Conservation (phyloP, 2,329 filamentous ascomycete genomes). For the Claviceps sp. region DNA sequence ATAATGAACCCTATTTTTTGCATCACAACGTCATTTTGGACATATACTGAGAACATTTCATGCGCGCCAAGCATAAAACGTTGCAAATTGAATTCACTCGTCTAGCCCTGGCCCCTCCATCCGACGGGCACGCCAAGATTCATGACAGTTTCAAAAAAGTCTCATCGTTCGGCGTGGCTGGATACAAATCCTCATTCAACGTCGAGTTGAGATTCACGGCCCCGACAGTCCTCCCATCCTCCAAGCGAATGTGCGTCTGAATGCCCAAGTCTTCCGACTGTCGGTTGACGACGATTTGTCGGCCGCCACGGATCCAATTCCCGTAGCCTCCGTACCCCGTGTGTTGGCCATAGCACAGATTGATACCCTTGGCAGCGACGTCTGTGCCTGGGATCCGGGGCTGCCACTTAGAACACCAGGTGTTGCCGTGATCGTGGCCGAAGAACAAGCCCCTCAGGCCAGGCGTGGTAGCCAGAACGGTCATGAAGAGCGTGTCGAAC, state of each 20-base stretch:
- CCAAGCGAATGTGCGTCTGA: slow-evolving; percentile 48
- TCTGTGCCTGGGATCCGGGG: slow-evolving; percentile 19
- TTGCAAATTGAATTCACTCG: too few species aligned
- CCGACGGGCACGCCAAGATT: neutral
- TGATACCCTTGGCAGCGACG: slow-evolving; percentile 26
- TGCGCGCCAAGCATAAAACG: too few species aligned
- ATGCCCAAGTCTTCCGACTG: slow-evolving; percentile 26
- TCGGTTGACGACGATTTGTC: slow-evolving; percentile 38
- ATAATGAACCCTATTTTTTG: too few species aligned
- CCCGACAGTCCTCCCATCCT: slow-evolving; percentile 32
- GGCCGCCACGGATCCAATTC: slow-evolving; percentile 45
- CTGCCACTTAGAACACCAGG: slow-evolving; percentile 42
- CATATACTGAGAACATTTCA: too few species aligned
- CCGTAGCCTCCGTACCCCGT: slow-evolving; percentile 60
- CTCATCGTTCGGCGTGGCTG: slow-evolving; percentile 20
- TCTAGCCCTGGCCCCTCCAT: neutral
- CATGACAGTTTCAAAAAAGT: slow-evolving; percentile 5
- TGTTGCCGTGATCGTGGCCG: slow-evolving; percentile 53
- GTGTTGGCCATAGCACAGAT: slow-evolving; percentile 48
- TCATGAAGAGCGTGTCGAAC: slow-evolving; percentile 49
- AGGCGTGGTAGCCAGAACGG: slow-evolving; percentile 37
- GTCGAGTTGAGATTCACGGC: slow-evolving; percentile 40
- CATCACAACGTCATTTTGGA: too few species aligned
- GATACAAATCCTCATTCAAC: slow-evolving; percentile 39
- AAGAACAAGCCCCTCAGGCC: slow-evolving; percentile 46